A percentile compares a stretch with the other conserved stretches of the same genome.
Conservation (phyloP, 192 early-diverging fungal genomes). For the Pilaira anomala region DNA sequence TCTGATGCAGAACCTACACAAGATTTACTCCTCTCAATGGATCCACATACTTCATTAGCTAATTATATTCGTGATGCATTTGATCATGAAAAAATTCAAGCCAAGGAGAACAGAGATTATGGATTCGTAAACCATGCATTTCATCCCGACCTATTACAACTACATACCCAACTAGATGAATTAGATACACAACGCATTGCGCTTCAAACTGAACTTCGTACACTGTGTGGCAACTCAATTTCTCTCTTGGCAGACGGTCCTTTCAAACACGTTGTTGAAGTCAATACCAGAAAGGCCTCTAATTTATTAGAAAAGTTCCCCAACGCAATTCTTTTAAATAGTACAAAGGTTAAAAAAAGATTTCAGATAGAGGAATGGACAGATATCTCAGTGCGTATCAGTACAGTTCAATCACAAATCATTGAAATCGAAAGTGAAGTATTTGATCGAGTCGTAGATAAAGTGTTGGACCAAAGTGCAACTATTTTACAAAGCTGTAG, state of each 20-base stretch:
- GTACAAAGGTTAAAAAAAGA: conserved; percentile 49
- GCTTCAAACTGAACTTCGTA: conserved; percentile 40
- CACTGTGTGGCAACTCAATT: conserved; percentile 40
- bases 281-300: conserved; percentile 42
- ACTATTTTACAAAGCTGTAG: conserved; percentile 59
- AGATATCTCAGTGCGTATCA: conserved; percentile 54
- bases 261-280: conserved; percentile 54
- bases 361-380: conserved; percentile 55
- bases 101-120: conserved; percentile 39
- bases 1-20: conserved; percentile 2
- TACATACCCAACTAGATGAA: conserved; percentile 40
- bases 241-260: conserved; percentile 40
- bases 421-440: conserved; percentile 52
- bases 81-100: conserved; percentile 39
- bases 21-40: conserved; percentile 35
- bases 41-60: conserved; percentile 41
- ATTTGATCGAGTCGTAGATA: conserved; percentile 39
- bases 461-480: conserved; percentile 50
- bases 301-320: conserved; percentile 24
- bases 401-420: conserved; percentile 39
- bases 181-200: conserved; percentile 41
- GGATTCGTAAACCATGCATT: conserved; percentile 52
- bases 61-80: conserved; percentile 44
- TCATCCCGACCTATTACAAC: conserved; percentile 30
- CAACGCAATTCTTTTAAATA: conserved; percentile 48